phyloP scores from a whole-genome alignment of 139 green algal species.

The Ostreobium quekettii region DNA sequence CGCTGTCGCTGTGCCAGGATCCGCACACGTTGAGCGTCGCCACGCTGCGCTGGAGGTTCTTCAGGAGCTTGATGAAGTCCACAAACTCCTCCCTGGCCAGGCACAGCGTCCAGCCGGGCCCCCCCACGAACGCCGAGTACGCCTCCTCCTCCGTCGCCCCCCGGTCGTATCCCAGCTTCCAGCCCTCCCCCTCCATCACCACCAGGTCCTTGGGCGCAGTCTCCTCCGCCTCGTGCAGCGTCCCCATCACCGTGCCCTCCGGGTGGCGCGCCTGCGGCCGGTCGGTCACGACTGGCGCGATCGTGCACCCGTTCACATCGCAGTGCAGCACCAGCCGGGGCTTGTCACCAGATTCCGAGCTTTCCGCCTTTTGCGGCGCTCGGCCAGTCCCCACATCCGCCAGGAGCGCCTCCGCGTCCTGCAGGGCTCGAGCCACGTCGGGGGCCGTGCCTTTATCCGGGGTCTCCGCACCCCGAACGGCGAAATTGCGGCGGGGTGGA shows the following conservation, averaged over 20 bases:
- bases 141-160: not conserved
- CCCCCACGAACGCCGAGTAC: conserved; percentile 22
- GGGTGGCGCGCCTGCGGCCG: not conserved
- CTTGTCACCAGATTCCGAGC: not conserved
- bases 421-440: not conserved
- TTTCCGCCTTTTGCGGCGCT: not conserved
- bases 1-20: conserved; percentile 20
- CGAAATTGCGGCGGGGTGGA: too few relatives aligned
- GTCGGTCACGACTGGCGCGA: conserved; percentile 19
- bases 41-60: conserved; percentile 26
- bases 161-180: conserved; percentile 26
- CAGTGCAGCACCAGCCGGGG: conserved; percentile 17
- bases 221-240: not conserved
- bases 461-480: too few relatives aligned
- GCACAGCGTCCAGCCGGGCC: conserved; percentile 20
- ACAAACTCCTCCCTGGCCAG: conserved; percentile 23
- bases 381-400: not conserved
- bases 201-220: conserved; percentile 1
- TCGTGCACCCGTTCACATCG: conserved; percentile 31
- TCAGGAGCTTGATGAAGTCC: conserved; percentile 25
- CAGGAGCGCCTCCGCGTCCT: conserved; percentile 4
- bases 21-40: conserved; percentile 30
- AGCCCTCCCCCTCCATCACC: conserved; percentile 21
- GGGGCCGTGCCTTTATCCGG: too few relatives aligned
- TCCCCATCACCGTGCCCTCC: conserved; percentile 2